phyloP scores from a whole-genome alignment of 2,329 filamentous ascomycete genomes.

The Exophiala sp. region DNA sequence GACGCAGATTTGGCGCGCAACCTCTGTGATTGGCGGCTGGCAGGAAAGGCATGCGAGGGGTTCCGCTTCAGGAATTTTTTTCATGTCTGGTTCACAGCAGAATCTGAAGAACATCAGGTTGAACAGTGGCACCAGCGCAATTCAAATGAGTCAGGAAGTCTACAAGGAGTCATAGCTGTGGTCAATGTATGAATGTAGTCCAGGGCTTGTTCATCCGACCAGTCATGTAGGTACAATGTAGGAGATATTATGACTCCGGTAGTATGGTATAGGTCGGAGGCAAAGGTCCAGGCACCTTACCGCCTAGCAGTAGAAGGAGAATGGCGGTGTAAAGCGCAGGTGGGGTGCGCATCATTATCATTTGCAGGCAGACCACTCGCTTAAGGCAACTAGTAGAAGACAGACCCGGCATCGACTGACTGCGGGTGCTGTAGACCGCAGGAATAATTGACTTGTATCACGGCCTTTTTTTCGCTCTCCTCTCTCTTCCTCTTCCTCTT shows the following conservation, averaged over 20 bases:
- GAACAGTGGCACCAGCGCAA: neutral
- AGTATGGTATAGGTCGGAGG: too few relatives aligned
- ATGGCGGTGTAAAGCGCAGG: neutral
- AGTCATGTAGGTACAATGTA: too few relatives aligned
- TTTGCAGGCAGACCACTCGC: neutral
- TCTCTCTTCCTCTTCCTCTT: conserved; percentile 26
- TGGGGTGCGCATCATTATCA: conserved; percentile 1
- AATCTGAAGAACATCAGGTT: neutral
- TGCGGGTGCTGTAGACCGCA: neutral
- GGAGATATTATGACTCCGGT: too few relatives aligned
- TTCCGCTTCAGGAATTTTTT: conserved; percentile 11
- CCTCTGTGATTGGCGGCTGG: conserved; percentile 6
- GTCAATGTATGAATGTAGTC: neutral
- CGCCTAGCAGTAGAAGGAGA: neutral
- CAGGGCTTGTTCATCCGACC: too few relatives aligned
- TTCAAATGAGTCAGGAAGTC: neutral
- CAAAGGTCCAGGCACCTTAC: too few relatives aligned
- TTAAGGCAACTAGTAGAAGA: neutral
- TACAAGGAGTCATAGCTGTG: neutral
- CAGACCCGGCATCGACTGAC: too few relatives aligned
- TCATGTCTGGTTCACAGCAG: neutral
- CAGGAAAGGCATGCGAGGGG: conserved; percentile 8
- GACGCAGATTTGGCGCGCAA: neutral
- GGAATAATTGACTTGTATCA: neutral
- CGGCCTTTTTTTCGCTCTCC: conserved; percentile 12